Conservation (phyloP, 345 rosid species). For the Dovyalis caffra region DNA sequence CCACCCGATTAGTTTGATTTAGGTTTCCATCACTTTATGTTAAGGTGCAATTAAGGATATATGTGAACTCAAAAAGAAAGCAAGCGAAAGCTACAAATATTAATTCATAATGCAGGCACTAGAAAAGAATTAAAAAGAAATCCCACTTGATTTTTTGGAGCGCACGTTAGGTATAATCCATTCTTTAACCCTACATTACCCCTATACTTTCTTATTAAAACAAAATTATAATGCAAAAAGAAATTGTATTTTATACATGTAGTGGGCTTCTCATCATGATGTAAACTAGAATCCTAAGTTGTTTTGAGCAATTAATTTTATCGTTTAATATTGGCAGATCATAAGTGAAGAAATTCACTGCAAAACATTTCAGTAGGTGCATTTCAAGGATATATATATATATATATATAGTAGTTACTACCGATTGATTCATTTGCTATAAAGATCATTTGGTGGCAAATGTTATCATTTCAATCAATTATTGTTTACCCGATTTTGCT, state of each 20-base stretch:
- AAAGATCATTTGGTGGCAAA: too few species aligned
- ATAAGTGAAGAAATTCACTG: not conserved
- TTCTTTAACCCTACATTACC: slow-evolving; percentile 17
- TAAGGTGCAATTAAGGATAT: not conserved
- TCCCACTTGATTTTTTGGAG: not conserved
- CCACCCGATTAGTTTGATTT: not conserved
- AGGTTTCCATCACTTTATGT: slow-evolving; percentile 5
- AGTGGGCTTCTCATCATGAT: slow-evolving; percentile 14
- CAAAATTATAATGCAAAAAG: not conserved
- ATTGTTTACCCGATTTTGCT: not conserved
- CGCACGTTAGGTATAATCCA: slow-evolving; percentile 11
- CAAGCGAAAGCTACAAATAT: not conserved
- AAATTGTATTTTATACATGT: not conserved
- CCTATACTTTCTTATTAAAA: not conserved
- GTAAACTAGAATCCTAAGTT: slow-evolving; percentile 6
- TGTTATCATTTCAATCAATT: not conserved
- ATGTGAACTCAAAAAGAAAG: not conserved
- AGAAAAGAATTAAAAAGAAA: slow-evolving; percentile 1
- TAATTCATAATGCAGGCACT: not conserved
- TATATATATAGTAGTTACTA: too few species aligned
- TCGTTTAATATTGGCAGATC: not conserved
- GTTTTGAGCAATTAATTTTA: not conserved
- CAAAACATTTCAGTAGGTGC: not conserved
- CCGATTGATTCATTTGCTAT: not conserved
- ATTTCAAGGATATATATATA: not conserved